Evolutionary conservation across 2,329 filamentous ascomycete genomes (phyloP), one percentile per base, ranked within the genome.

Genomic region (Cladosporium cucumerinum): DNA sequence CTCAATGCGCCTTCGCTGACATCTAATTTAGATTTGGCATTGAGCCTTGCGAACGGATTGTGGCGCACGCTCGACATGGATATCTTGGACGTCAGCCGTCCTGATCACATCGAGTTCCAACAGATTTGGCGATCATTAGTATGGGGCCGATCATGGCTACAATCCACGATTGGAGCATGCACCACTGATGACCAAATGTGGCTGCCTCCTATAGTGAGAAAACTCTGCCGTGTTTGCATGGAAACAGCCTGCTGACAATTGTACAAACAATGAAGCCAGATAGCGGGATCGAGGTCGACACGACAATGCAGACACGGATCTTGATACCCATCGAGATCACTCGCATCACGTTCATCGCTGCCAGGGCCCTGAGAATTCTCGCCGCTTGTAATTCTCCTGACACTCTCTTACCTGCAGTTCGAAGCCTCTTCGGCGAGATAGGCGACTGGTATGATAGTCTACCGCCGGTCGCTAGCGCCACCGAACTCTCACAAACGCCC

Each of bases 141-240:
- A 8, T 62, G 52, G 16, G 49, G 59, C 11, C 59, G 59, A 12
- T 49, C 59, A 18, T 62, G 59, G 59, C 32, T 62, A 18, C 59
- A 62, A 26, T 62, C 48, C 6, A 62, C 59, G n/a, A 62, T 62
- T 32, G 59, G 59, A 54, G 59, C 32, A 28, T 62, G 59, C 34
- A 62, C 59, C 0, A 14, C 48, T 6, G 59, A 62, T n/a, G 49
- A 32, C 16, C 59, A 43, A 26, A 34, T 62, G 54, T 62, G 48
- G 59, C 25, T 62, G 23, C 59, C 59, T 46, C 32, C 59, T n/a
- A 28, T 54, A 23, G 59, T 62, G 28, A 26, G 59, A 18, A 10
- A 12, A 26, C 25, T 10, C 28, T n/a, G 18, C 11, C 57, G 23
- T 14, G 2, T 34, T 26, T 8, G 8, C n/a, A 21, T 21, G n/a